Base-by-base conservation (phyloP, 768 basidiomycete genomes). In the Lactifluus subvellereus region DNA sequence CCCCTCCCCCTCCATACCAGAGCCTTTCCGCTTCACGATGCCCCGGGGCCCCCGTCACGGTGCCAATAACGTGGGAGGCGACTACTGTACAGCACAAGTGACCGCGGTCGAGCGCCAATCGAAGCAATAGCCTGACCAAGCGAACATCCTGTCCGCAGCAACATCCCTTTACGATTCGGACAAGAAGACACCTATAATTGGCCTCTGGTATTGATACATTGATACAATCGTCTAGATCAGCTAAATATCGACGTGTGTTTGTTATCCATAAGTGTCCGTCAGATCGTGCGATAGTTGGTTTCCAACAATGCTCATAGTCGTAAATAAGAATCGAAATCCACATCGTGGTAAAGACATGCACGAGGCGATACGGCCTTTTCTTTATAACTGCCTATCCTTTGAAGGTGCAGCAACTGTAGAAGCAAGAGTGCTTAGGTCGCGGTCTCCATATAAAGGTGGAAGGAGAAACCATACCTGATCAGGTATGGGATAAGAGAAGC, bases 371-470 rank as follows among this genome's bases (percentile, higher is more conserved):
- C 16, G 6, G 6, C 16, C 32, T 54, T 64, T 60, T 59, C 55
- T 49, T 27, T 38, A 37, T 33, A 6, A 33, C 35, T 16, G 14
- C 18, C 49, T 66, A 88, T 75, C 88, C 86, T 66, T 88, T 84
- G 76, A 79, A 91, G 58, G 90, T 91, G 75, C 88, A 91, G 69
- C 88, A 91, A 67, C 89, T 91, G 66, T n/a, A 48, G 40, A 42
- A 51, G 20, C 10, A 51, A 50, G 5, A 20, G 16, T 2, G 22
- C 22, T 3, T 37, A 43, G 51, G 54, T 49, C 40, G 54, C 37
- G 52, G 30, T 16, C 20, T 50, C 7, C 6, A 55, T 38, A 8
- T 37, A 54, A 42, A 58, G 53, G 20, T 52, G 7, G 47, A 60
- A 33, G 7, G 48, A 7, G 16, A 11, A 16, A 18, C 72, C 84